These are phyloP conservation scores for Verticillium nonalfalfae DNA, from an alignment of 2,329 filamentous ascomycete species.

Conservation along the genomic window DNA sequence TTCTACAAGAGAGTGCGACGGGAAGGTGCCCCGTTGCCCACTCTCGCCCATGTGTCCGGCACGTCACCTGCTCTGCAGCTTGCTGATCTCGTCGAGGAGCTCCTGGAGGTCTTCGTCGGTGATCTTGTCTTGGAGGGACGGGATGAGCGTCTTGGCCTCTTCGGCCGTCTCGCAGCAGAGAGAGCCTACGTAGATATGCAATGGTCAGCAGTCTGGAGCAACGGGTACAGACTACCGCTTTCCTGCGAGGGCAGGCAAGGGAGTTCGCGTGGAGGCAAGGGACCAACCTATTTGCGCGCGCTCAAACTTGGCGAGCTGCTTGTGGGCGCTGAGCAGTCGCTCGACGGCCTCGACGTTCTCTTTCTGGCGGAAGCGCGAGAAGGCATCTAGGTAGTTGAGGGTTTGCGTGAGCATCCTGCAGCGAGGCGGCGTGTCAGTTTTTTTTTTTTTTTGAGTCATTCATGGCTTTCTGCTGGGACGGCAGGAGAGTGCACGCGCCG, in stretches of 20 bases:
- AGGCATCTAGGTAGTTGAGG: constrained; percentile 86
- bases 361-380: constrained; percentile 92
- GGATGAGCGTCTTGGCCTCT: constrained; percentile 94
- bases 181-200: constrained; percentile 54
- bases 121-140: constrained; percentile 83
- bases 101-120: constrained; percentile 82
- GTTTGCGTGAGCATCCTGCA: constrained; percentile 75
- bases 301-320: constrained; percentile 85
- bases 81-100: constrained; percentile 83
- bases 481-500: too few relatives aligned
- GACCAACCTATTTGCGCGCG: constrained; percentile 76
- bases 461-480: too few relatives aligned
- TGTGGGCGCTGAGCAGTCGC: constrained; percentile 71
- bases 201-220: constrained; percentile 1
- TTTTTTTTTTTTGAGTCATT: too few relatives aligned
- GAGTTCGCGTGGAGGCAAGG: not conserved
- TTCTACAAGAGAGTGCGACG: too few relatives aligned
- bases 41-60: not conserved
- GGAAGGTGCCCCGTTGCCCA: not conserved
- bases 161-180: constrained; percentile 89
- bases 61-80: constrained; percentile 47
- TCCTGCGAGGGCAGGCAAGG: not conserved
- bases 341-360: constrained; percentile 95
- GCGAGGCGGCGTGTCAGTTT: not conserved
- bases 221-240: too few relatives aligned